Base-by-base conservation (phyloP, 2,329 filamentous ascomycete genomes). In the Cadophora luteo-olivacea region DNA sequence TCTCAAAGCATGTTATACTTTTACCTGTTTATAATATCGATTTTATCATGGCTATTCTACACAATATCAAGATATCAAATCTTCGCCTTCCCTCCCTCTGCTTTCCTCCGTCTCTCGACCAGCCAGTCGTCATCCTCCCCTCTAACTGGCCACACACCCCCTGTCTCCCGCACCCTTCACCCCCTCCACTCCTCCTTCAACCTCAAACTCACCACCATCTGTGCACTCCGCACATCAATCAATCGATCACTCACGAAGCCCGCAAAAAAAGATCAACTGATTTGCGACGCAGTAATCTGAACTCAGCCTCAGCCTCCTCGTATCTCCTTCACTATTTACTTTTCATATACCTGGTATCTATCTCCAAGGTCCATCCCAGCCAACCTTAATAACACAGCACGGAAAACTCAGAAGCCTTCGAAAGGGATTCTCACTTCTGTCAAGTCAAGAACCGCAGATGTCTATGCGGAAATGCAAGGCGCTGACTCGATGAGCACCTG, bases 11-110 rank as follows among this genome's bases (percentile, higher is more conserved):
- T 29, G 5, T 29, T 29, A 29, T 29, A 29, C 29, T 29, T 29
- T 29, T 29, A 29, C 29, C 5, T 29, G 29, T 29, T 29, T 29
- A 29, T 3, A 3, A 3, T 29, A 29, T 5, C 29, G 29, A 5
- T 29, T 3, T 29, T 29, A 3, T 29, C 29, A 29, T 29, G 29
- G 29, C 29, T 29, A 29, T 19, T 19, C 41, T 14, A 36, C 25
- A 60, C 24, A 38, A 14, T 12, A 3, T 60, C 55, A 60, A 38
- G 24, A 54, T 54, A 60, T 60, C 55, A 36, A 58, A n/a, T 58
- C 48, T 29, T 29, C 29, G 24, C 4, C 61, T 9, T 45, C 19
- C 61, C 49, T 16, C 55, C 19, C 36, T 33, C 33, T 52, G 16
- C 19, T 45, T 14, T 6, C 16, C 41, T 45, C 41, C 41, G 2